Percentiles rank a stretch among this genome's conserved stretches.
These are phyloP conservation scores for Gossypium anomalum DNA, from an alignment of 345 rosid species.

Conservation along the genomic window DNA sequence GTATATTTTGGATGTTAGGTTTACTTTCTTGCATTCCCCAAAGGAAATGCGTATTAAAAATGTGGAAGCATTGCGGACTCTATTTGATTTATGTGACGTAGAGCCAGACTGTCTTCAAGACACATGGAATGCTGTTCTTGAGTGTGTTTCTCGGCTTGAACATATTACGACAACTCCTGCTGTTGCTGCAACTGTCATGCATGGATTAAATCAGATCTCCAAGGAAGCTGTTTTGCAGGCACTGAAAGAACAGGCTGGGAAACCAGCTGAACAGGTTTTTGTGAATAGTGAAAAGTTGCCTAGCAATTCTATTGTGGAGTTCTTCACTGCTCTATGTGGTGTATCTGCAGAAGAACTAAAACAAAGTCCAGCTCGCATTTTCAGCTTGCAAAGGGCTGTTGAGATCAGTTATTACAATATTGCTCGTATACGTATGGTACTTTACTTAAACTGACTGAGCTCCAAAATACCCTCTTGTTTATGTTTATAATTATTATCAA, in stretches of 20 bases:
- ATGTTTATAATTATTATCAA: not conserved
- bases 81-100: conserved; percentile 65
- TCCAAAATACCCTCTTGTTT: not conserved
- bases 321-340: conserved; percentile 92
- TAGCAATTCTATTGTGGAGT: conserved; percentile 86
- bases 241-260: conserved; percentile 82
- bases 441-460: conserved; percentile 8
- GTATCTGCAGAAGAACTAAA: conserved; percentile 94
- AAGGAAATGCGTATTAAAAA: conserved; percentile 94
- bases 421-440: conserved; percentile 97
- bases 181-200: conserved; percentile 90
- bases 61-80: conserved; percentile 90
- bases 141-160: conserved; percentile 98
- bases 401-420: conserved; percentile 99
- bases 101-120: conserved; percentile 82
- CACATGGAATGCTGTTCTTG: conserved; percentile 99
- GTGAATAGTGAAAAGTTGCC: conserved; percentile 87
- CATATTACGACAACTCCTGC: conserved; percentile 80
- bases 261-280: conserved; percentile 93
- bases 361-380: conserved; percentile 97
- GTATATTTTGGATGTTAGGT: conserved; percentile 42
- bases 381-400: conserved; percentile 94
- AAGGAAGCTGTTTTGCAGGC: conserved; percentile 92
- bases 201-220: conserved; percentile 93
- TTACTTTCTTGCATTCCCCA: conserved; percentile 97